These are phyloP conservation scores for Lasiosphaeria ovina DNA, from an alignment of 495 filamentous ascomycete genomes.

Conservation along the genomic window DNA sequence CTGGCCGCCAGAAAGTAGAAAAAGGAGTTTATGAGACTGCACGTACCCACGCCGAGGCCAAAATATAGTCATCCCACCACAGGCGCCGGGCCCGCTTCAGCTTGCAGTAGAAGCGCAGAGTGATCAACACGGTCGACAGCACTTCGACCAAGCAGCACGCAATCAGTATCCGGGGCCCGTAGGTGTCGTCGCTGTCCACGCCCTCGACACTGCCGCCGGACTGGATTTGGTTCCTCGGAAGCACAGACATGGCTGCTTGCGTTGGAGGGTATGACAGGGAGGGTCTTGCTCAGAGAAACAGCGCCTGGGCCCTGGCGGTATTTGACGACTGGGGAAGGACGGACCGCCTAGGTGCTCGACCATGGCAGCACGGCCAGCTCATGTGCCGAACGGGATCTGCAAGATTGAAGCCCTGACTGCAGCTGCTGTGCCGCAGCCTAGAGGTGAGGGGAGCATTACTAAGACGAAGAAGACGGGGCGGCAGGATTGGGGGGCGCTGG, in stretches of 20 bases:
- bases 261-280: no score
- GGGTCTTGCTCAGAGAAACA: no score
- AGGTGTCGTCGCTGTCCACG: neutral
- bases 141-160: constrained; percentile 2
- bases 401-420: no score
- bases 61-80: constrained; percentile 25
- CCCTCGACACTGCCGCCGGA: neutral
- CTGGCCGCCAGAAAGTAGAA: neutral
- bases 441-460: no score
- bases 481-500: no score
- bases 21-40: neutral
- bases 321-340: no score
- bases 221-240: constrained; percentile 8
- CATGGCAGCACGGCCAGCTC: no score
- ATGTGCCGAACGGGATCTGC: no score
- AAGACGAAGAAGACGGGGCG: no score
- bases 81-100: constrained; percentile 12
- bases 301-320: no score
- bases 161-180: neutral
- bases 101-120: constrained; percentile 26
- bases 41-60: constrained; percentile 18
- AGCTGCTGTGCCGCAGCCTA: no score
- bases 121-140: constrained; percentile 14
- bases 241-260: constrained; percentile 1
- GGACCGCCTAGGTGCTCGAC: no score